These are phyloP conservation scores for Sarocladiaceae sp. DNA, from an alignment of 2,329 filamentous ascomycete species.

Conservation along the genomic window DNA sequence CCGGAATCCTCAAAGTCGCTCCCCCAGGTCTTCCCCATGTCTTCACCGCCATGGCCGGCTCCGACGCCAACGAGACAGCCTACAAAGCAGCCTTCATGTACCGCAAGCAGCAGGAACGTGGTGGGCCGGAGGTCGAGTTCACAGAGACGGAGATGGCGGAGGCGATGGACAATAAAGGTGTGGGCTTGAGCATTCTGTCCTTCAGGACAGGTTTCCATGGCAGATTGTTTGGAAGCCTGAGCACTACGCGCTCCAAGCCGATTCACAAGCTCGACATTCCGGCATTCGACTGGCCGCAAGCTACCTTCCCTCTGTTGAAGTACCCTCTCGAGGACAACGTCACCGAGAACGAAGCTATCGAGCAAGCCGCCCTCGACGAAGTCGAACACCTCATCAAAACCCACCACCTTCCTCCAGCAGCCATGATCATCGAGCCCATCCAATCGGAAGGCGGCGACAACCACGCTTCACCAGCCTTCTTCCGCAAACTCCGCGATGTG, in stretches of 20 bases:
- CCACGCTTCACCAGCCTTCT: constrained; percentile 84
- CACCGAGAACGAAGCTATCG: constrained; percentile 76
- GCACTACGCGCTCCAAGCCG: constrained; percentile 86
- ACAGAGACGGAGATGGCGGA: constrained; percentile 69
- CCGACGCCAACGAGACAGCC: constrained; percentile 89
- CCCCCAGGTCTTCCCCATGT: constrained; percentile 83
- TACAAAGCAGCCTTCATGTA: constrained; percentile 97
- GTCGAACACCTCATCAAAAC: constrained; percentile 76
- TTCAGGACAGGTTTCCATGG: constrained; percentile 90
- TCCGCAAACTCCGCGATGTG: constrained; percentile 75
- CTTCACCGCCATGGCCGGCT: constrained; percentile 85
- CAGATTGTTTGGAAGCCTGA: constrained; percentile 81
- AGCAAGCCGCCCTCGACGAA: constrained; percentile 76
- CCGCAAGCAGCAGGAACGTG: constrained; percentile 75
- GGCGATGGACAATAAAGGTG: constrained; percentile 74
- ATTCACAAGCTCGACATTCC: constrained; percentile 96
- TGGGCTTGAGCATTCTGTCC: constrained; percentile 76
- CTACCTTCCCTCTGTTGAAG: constrained; percentile 78
- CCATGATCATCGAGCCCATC: constrained; percentile 83
- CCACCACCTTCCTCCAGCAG: constrained; percentile 75
- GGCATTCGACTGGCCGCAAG: constrained; percentile 92
- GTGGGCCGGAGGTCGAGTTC: constrained; percentile 74
- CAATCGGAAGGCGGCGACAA: constrained; percentile 95
- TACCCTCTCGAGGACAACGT: constrained; percentile 80
- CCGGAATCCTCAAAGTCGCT: constrained; percentile 75